Conservation (phyloP, 176 grass and related monocot species). For the Triticum monococcum region DNA sequence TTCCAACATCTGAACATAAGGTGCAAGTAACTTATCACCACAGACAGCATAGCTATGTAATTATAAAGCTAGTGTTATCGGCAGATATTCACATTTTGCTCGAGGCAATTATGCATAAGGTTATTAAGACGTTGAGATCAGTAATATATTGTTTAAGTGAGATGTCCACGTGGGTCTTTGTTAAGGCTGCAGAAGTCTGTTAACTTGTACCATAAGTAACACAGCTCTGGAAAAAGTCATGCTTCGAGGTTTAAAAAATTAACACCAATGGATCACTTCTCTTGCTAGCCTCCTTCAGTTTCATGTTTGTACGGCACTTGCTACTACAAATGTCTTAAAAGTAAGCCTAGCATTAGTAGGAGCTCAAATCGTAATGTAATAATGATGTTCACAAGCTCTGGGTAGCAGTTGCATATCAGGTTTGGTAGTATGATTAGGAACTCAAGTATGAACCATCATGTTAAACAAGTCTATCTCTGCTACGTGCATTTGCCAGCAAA, state of each 20-base stretch:
- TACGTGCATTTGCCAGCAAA: background rate
- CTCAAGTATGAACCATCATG: background rate
- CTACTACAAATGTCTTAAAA: constrained; percentile 2
- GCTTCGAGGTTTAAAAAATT: background rate
- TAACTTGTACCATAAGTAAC: constrained; percentile 34
- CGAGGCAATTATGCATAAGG: background rate
- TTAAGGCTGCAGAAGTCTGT: background rate
- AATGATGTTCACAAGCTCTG: background rate
- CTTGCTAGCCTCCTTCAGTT: background rate
- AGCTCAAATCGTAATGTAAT: background rate
- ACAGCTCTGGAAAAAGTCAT: constrained; percentile 12
- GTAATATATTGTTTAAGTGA: background rate
- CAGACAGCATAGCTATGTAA: background rate
- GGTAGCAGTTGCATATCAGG: background rate
- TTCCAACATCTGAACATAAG: background rate
- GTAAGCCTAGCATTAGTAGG: background rate
- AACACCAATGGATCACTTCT: background rate
- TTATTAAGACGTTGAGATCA: background rate
- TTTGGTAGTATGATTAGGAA: background rate
- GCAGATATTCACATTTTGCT: background rate
- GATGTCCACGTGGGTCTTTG: constrained; percentile 10
- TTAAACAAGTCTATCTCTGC: background rate
- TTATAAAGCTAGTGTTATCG: background rate
- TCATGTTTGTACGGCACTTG: constrained; percentile 12
- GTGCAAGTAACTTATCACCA: background rate